phyloP scores from a whole-genome alignment of 768 basidiomycete genomes.

The Hygrophorus pudorinus region DNA sequence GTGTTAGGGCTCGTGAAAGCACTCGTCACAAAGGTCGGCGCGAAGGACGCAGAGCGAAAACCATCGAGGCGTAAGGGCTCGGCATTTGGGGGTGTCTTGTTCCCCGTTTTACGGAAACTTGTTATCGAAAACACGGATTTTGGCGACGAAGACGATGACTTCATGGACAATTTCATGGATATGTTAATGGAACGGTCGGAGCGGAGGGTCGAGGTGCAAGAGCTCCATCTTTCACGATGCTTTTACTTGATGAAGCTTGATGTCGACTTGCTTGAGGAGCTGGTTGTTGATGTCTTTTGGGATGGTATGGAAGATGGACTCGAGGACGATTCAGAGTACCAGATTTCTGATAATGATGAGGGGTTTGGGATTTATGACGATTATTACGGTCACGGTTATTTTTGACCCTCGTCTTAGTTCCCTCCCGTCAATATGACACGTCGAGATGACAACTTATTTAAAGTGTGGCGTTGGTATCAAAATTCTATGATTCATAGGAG shows the following conservation, averaged over 20 bases:
- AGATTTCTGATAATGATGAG: not conserved
- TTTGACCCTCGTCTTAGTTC: not conserved
- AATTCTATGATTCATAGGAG: too few species aligned
- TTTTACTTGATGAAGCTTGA: slow-evolving; percentile 11
- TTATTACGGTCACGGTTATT: not conserved
- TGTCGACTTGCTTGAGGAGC: slow-evolving; percentile 16
- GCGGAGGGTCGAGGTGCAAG: slow-evolving; percentile 19
- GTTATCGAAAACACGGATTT: slow-evolving; percentile 17
- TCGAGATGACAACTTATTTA: too few species aligned
- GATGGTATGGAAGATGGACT: slow-evolving; percentile 20
- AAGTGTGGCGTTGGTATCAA: too few species aligned
- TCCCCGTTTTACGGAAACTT: slow-evolving; percentile 19
- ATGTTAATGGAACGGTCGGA: slow-evolving; percentile 23
- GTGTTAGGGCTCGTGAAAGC: slow-evolving; percentile 16
- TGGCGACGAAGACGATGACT: slow-evolving; percentile 6
- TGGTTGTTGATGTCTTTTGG: slow-evolving; percentile 26
- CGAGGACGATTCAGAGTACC: slow-evolving; percentile 8
- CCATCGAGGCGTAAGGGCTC: slow-evolving; percentile 5
- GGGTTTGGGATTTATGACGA: not conserved
- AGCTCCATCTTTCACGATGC: slow-evolving; percentile 21
- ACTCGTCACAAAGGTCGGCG: slow-evolving; percentile 13
- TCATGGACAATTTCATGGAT: slow-evolving; percentile 11
- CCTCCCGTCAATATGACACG: too few species aligned
- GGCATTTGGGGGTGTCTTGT: slow-evolving; percentile 12
- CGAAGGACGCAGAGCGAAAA: slow-evolving; percentile 7